Evolutionary conservation across 345 rosid genomes (phyloP).

Genomic region (Schrenkiella parvula): DNA sequence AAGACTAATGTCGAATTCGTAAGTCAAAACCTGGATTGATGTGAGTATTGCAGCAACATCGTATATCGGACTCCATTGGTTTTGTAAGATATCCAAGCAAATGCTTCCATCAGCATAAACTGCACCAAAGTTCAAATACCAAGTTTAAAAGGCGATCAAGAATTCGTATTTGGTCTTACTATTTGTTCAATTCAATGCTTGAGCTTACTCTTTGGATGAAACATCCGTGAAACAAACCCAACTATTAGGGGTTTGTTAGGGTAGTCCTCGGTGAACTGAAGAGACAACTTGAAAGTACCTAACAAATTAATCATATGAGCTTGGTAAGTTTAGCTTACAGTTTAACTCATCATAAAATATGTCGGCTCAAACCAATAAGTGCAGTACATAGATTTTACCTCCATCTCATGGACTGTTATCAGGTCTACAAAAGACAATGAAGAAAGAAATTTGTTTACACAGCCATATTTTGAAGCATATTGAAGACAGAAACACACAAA

Average conservation of each 20-base stretch:
- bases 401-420: slow-evolving; percentile 88
- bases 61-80: slow-evolving; percentile 73
- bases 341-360: not conserved
- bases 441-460: not conserved
- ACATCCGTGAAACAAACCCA: slow-evolving; percentile 74
- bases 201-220: slow-evolving; percentile 72
- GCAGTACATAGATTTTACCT: slow-evolving; percentile 42
- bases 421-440: slow-evolving; percentile 52
- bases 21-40: slow-evolving; percentile 54
- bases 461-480: not conserved
- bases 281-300: slow-evolving; percentile 74
- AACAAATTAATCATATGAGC: not conserved
- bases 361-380: not conserved
- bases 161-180: not conserved
- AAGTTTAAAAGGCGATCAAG: not conserved
- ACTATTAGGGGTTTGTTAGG: slow-evolving; percentile 72
- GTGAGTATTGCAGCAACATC: slow-evolving; percentile 71
- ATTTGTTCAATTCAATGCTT: not conserved
- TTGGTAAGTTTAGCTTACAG: not conserved
- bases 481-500: not conserved
- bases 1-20: not conserved
- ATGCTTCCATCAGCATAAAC: slow-evolving; percentile 75
- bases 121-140: slow-evolving; percentile 22
- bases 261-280: slow-evolving; percentile 68
- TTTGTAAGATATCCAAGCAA: slow-evolving; percentile 68